Percentiles rank a stretch among this genome's conserved stretches.
phyloP scores from a whole-genome alignment of 805 yeast genomes.

The Metschnikowia santaceciliae region DNA sequence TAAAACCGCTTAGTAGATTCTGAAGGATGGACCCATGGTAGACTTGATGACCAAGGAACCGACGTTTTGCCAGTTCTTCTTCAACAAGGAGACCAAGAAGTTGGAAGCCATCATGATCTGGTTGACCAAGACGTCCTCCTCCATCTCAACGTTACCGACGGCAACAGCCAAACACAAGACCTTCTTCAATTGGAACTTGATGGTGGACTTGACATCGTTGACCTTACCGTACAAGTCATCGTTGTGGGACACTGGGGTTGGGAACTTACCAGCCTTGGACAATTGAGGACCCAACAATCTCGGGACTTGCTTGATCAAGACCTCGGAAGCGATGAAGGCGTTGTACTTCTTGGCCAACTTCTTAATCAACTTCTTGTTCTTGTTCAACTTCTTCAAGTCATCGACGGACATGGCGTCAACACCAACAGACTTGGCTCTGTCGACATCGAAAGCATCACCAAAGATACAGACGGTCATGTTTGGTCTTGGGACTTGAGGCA shows the following conservation, averaged over 20 bases:
- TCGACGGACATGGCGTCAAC: conserved; percentile 99
- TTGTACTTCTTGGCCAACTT: conserved; percentile 99
- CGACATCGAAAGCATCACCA: conserved; percentile 99
- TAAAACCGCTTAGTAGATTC: conserved; percentile 75
- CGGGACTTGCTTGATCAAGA: conserved; percentile 99
- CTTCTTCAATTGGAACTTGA: conserved; percentile 99
- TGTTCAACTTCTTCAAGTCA: conserved; percentile 99
- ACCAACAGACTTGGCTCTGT: conserved; percentile 99
- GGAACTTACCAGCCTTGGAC: conserved; percentile 99
- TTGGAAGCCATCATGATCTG: conserved; percentile 98
- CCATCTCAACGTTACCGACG: conserved; percentile 99
- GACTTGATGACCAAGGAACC: conserved; percentile 99
- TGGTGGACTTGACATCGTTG: conserved; percentile 96
- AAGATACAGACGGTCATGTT: conserved; percentile 99
- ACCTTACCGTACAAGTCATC: conserved; percentile 97
- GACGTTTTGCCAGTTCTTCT: conserved; percentile 99
- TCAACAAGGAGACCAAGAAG: conserved; percentile 98
- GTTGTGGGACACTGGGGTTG: conserved; percentile 99
- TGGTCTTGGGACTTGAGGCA: conserved; percentile 99
- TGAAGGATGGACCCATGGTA: conserved; percentile 99
- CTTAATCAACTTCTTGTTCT: conserved; percentile 99
- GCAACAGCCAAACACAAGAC: conserved; percentile 99
- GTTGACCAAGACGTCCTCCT: conserved; percentile 90
- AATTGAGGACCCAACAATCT: conserved; percentile 99
- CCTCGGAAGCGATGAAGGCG: conserved; percentile 99